These are phyloP conservation scores for Citrus sp. DNA, from an alignment of 345 rosid species.

Conservation along the genomic window DNA sequence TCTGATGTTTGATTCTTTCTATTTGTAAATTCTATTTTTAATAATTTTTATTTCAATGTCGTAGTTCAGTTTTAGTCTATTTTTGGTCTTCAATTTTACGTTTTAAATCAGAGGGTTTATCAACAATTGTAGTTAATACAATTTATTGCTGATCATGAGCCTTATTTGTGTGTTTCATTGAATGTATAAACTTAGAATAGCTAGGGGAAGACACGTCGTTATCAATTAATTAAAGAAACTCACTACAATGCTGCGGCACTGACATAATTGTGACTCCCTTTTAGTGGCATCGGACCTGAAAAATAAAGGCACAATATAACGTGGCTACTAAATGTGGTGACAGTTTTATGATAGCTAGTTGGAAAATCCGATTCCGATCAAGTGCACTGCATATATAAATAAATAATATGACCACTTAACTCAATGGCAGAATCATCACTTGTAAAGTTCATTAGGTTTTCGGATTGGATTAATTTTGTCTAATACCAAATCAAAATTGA, in stretches of 20 bases:
- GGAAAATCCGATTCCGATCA: background rate
- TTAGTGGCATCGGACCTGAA: background rate
- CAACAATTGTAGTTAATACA: no score
- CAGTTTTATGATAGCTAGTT: background rate
- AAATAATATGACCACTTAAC: background rate
- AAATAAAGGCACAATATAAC: background rate
- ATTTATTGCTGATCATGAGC: no score
- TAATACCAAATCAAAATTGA: background rate
- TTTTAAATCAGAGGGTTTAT: no score
- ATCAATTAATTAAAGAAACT: background rate
- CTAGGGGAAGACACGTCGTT: background rate
- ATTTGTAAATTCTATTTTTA: no score
- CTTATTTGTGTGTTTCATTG: background rate
- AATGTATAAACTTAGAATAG: background rate
- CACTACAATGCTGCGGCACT: background rate
- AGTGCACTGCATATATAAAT: background rate
- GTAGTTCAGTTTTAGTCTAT: no score
- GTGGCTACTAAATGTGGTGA: background rate
- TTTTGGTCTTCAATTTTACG: background rate
- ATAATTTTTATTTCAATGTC: background rate
- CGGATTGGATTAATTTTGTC: background rate
- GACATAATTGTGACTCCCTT: background rate
- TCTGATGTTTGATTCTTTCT: background rate
- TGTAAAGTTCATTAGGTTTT: background rate
- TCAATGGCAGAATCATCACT: background rate